A percentile compares a stretch with the other conserved stretches of the same genome.
Conservation (phyloP, 1,284 basidiomycete species). For the Sanguinoderma infundibulare region DNA sequence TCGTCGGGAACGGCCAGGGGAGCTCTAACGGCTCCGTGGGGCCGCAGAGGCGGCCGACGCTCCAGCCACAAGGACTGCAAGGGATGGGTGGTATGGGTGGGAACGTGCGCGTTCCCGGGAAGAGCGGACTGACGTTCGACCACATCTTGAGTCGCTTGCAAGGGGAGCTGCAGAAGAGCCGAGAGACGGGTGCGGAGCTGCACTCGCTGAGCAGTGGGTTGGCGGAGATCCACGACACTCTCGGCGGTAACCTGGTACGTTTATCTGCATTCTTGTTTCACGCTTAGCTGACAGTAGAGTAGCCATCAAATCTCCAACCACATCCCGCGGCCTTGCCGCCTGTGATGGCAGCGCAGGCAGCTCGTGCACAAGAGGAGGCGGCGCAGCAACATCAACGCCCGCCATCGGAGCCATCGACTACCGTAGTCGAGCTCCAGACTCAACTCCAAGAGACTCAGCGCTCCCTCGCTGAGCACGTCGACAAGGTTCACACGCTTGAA, state of each 20-base stretch:
- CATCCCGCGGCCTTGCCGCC: slow-evolving; percentile 70
- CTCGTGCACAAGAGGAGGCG: slow-evolving; percentile 36
- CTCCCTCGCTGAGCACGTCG: slow-evolving; percentile 80
- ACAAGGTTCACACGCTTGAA: slow-evolving; percentile 87
- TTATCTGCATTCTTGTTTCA: neutral
- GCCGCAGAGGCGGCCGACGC: slow-evolving; percentile 55
- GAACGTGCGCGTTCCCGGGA: slow-evolving; percentile 69
- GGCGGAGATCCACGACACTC: slow-evolving; percentile 90
- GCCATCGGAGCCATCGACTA: slow-evolving; percentile 39
- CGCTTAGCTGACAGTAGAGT: slow-evolving; percentile 4
- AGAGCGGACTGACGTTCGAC: slow-evolving; percentile 82
- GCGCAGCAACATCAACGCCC: slow-evolving; percentile 11
- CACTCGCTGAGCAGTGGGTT: slow-evolving; percentile 82
- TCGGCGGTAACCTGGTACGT: slow-evolving; percentile 83
- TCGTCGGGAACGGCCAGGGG: slow-evolving; percentile 40
- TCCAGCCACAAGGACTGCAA: slow-evolving; percentile 61
- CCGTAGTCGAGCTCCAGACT: slow-evolving; percentile 73
- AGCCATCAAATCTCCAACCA: slow-evolving; percentile 63
- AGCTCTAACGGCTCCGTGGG: slow-evolving; percentile 37
- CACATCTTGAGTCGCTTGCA: slow-evolving; percentile 82
- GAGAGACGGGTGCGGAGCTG: slow-evolving; percentile 92
- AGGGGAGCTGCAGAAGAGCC: slow-evolving; percentile 91
- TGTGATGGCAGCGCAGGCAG: slow-evolving; percentile 58
- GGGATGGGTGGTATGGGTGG: slow-evolving; percentile 80
- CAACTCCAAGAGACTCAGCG: slow-evolving; percentile 89